Evolutionary conservation across 495 filamentous ascomycete genomes (phyloP).

Genomic region (Durotheca rogersii): DNA sequence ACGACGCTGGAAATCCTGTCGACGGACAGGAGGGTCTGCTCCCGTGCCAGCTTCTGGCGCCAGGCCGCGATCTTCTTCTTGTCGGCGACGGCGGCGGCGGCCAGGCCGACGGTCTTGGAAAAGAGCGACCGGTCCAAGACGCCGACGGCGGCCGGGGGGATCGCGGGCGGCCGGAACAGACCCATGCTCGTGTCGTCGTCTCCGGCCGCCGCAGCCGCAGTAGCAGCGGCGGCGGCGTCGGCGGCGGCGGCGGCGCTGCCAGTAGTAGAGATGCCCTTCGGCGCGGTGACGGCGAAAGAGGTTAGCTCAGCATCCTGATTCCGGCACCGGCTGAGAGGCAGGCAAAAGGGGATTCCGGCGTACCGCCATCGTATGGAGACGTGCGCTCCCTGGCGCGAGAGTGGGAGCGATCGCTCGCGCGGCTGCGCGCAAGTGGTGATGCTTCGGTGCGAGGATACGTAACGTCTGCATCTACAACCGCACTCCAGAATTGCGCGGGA

Average conservation of each 20-base stretch:
- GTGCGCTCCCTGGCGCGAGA: no score
- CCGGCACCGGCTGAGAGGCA: neutral
- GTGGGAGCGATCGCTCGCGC: no score
- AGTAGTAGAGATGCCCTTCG: neutral
- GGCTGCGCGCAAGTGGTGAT: no score
- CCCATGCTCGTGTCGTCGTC: constrained; percentile 40
- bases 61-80: constrained; percentile 66
- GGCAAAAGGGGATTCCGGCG: neutral
- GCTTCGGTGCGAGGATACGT: no score
- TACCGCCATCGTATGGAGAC: constrained; percentile 23
- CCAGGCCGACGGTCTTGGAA: constrained; percentile 66
- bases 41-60: constrained; percentile 58
- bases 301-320: neutral
- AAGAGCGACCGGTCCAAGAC: constrained; percentile 86
- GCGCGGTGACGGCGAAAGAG: neutral
- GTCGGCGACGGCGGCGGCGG: constrained; percentile 78
- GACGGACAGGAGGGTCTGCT: constrained; percentile 56
- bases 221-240: neutral
- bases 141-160: constrained; percentile 62
- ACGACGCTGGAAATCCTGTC: constrained; percentile 59
- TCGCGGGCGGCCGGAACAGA: constrained; percentile 72
- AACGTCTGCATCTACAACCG: no score
- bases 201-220: constrained; percentile 5
- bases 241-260: neutral
- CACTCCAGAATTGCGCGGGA: no score